A percentile compares a stretch with the other conserved stretches of the same genome.
These are phyloP conservation scores for Globisporangium heterothallicum DNA, from an alignment of 352 stramenopile genomes.

Conservation along the genomic window DNA sequence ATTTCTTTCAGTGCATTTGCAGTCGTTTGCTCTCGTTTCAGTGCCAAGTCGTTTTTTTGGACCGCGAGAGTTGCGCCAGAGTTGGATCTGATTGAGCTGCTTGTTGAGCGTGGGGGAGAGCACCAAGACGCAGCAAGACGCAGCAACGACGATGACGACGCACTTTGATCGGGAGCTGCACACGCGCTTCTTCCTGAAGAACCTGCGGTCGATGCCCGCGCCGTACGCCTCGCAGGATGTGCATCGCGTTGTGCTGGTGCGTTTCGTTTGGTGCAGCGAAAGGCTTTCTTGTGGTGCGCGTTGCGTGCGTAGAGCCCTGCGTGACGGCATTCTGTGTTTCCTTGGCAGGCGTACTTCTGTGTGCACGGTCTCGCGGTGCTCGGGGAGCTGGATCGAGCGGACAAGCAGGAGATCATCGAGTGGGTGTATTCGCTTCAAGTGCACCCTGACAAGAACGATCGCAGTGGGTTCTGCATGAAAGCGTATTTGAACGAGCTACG, in stretches of 20 bases:
- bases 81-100: too few species aligned
- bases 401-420: constrained; percentile 70
- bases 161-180: constrained; percentile 72
- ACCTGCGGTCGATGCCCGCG: constrained; percentile 59
- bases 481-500: background rate
- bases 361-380: constrained; percentile 79
- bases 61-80: too few species aligned
- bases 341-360: constrained; percentile 72
- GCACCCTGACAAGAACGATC: constrained; percentile 55
- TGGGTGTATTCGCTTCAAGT: constrained; percentile 86
- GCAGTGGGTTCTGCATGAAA: constrained; percentile 20
- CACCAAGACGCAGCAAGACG: too few species aligned
- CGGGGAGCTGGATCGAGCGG: constrained; percentile 62
- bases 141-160: constrained; percentile 17
- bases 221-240: constrained; percentile 78
- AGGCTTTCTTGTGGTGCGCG: background rate
- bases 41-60: background rate
- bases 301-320: background rate
- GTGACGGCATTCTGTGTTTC: background rate
- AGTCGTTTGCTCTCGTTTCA: background rate
- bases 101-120: too few species aligned
- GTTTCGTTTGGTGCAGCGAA: constrained; percentile 12
- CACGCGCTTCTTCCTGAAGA: constrained; percentile 74
- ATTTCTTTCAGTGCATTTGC: constrained; percentile 19
- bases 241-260: constrained; percentile 71